These are phyloP conservation scores for Penicilliopsis zonata DNA, from an alignment of 495 filamentous ascomycete genomes.

Conservation along the genomic window DNA sequence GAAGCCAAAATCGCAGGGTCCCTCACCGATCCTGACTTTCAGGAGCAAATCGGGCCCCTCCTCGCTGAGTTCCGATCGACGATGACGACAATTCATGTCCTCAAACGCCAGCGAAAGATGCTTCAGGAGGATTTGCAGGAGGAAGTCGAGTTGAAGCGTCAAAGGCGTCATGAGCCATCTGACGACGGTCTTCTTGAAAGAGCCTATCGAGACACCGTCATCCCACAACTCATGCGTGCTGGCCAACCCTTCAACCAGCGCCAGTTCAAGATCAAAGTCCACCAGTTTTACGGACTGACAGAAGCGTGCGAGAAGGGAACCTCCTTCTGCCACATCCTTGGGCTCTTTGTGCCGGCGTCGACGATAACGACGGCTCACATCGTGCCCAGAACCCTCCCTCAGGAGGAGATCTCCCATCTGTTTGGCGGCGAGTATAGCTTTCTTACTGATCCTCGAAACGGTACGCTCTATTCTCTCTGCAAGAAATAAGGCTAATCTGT, in stretches of 20 bases:
- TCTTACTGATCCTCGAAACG: conserved; percentile 1
- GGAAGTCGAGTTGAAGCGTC: conserved; percentile 1
- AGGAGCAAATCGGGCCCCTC: neutral
- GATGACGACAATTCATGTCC: neutral
- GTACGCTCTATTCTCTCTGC: conserved; percentile 3
- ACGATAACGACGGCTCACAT: conserved; percentile 10
- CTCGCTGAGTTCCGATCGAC: neutral
- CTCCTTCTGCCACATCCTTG: conserved; percentile 7
- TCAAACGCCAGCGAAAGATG: neutral
- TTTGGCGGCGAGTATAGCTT: conserved; percentile 8
- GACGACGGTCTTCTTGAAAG: conserved; percentile 5
- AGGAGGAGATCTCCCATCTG: conserved; percentile 6
- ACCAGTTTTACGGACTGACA: neutral
- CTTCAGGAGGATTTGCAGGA: conserved; percentile 1
- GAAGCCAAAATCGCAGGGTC: neutral
- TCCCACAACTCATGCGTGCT: conserved; percentile 6
- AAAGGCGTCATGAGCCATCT: neutral
- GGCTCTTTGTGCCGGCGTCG: neutral
- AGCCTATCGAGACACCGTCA: conserved; percentile 5
- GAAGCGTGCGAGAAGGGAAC: neutral
- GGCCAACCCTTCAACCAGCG: conserved; percentile 2
- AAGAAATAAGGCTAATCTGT: neutral
- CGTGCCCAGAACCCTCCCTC: conserved; percentile 6
- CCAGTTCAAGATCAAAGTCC: conserved; percentile 4
- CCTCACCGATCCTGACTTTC: neutral